A percentile compares a stretch with the other conserved stretches of the same genome.
Evolutionary conservation across 495 filamentous ascomycete genomes (phyloP).

Genomic region (Cercophora sp.): DNA sequence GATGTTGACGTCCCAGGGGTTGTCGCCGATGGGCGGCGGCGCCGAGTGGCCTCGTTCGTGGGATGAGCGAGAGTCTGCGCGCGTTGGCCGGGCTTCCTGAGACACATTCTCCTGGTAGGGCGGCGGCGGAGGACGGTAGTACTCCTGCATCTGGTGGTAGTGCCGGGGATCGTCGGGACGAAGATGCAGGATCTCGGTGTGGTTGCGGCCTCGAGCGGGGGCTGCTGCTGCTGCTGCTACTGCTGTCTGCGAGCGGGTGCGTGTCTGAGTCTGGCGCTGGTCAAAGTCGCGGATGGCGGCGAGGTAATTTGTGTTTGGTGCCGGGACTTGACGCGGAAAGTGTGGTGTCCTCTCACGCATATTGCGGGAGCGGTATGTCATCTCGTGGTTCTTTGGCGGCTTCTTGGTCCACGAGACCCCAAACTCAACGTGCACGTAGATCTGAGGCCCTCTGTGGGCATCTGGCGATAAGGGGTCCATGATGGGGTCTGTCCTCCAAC

Average conservation of each 20-base stretch:
- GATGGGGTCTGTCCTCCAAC: slow-evolving; percentile 22
- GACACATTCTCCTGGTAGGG: background rate
- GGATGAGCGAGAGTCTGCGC: slow-evolving; percentile 26
- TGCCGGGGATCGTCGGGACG: slow-evolving; percentile 16
- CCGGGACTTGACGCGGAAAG: slow-evolving; percentile 40
- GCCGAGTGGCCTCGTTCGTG: slow-evolving; percentile 43
- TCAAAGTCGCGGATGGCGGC: slow-evolving; percentile 31
- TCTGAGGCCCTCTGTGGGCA: slow-evolving; percentile 33
- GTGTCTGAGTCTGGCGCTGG: slow-evolving; percentile 23
- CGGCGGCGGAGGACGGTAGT: slow-evolving; percentile 20
- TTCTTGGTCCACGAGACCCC: slow-evolving; percentile 42
- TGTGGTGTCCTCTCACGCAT: slow-evolving; percentile 34
- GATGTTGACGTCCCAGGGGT: slow-evolving; percentile 37
- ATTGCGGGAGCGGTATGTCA: slow-evolving; percentile 42
- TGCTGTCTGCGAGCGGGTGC: no score
- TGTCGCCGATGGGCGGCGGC: slow-evolving; percentile 41
- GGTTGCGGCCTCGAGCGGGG: background rate
- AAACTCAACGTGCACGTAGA: slow-evolving; percentile 45
- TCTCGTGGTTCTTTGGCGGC: slow-evolving; percentile 35
- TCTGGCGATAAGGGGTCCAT: slow-evolving; percentile 26
- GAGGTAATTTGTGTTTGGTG: slow-evolving; percentile 41
- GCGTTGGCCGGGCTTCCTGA: slow-evolving; percentile 22
- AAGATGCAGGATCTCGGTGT: background rate
- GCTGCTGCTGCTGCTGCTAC: no score
- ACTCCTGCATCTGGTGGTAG: slow-evolving; percentile 30